Evolutionary conservation across 306 rosid genomes (phyloP), one percentile per base, ranked within the genome.

Genomic region (Cicer judaicum): DNA sequence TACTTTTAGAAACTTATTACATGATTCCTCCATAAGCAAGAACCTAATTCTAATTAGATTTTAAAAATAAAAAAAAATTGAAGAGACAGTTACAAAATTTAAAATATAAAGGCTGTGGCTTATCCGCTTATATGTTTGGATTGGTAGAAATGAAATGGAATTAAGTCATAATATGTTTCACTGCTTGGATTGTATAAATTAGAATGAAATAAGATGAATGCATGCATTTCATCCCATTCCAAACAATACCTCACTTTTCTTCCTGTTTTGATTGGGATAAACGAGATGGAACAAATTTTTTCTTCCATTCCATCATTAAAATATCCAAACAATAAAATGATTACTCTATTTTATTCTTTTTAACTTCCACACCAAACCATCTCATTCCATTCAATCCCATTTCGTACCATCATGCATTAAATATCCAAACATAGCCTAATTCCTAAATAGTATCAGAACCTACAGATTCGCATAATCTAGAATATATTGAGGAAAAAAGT

Each of bases 401-500:
- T 57, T 8, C 1, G 41, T 57, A 5, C 14, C 41, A 61, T 36
- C 18, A n/a, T 61, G 68, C 21, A 63, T 16, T 63, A 40, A 63
- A 44, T 44, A 66, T 48, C 10, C 13, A 47, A 41, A 65, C 14
- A 21, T 41, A 54, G 39, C 49, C 40, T 29, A 43, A 54, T 24
- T 7, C 39, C 15, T 47, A 56, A 34, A 15, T 5, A 55, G 14
- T 36, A 46, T 55, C 63, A 52, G 3, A 47, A 44, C 44, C 63
- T 46, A 57, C 18, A 47, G 18, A 59, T 34, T 47, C 68, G 46
- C 34, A 57, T n/a, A 77, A 55, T 19, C 40, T 16, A 18, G 36
- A 48, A 39, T 53, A 10, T 16, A 75, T 24, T 70, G 8, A 70
- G 64, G 53, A 75, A 76, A 12, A 8, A 50, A 73, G 62, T 29